Conservation (phyloP, 345 rosid species). For the Syzygium grande region DNA sequence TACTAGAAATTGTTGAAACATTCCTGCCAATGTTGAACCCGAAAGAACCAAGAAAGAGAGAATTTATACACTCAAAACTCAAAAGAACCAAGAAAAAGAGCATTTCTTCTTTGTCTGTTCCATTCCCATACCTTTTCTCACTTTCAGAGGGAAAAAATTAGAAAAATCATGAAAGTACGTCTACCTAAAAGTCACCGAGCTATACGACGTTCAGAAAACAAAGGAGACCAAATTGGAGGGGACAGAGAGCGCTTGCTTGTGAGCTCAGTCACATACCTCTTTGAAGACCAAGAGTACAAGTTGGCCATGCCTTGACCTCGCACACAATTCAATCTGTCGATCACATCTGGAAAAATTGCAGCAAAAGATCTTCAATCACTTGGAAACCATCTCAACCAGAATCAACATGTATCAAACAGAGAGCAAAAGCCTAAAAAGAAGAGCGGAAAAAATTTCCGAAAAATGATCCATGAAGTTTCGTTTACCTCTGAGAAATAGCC, state of each 20-base stretch:
- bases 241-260: neutral
- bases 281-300: conserved; percentile 60
- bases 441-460: neutral
- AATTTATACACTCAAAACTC: neutral
- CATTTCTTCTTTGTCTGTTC: neutral
- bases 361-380: neutral
- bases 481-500: conserved; percentile 50
- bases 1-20: neutral
- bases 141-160: neutral
- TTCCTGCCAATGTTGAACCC: neutral
- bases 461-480: neutral
- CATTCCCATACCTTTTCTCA: neutral
- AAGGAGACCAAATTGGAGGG: neutral
- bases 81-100: neutral
- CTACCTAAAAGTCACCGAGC: neutral
- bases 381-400: neutral
- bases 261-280: conserved; percentile 22
- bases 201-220: neutral
- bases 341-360: conserved; percentile 31
- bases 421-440: neutral
- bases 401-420: neutral
- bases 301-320: conserved; percentile 55
- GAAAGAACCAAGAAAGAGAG: neutral
- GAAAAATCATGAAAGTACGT: neutral
- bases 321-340: conserved; percentile 32